Percentiles rank a stretch among this genome's conserved stretches.
phyloP scores from a whole-genome alignment of 768 basidiomycete genomes.

The Kwoniella dendrophila region DNA sequence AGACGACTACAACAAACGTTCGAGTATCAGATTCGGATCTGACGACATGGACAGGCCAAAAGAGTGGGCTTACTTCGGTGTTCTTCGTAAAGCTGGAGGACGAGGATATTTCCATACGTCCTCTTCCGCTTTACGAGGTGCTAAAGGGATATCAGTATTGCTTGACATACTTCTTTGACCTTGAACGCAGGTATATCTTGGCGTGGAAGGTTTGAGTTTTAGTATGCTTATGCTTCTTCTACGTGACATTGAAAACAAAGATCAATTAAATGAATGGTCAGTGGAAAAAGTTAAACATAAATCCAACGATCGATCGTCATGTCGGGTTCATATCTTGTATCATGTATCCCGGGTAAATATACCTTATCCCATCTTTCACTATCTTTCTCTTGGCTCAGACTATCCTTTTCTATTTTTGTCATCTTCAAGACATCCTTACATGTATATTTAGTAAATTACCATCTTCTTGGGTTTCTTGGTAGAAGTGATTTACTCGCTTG shows the following conservation, averaged over 20 bases:
- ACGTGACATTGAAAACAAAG: too few relatives aligned
- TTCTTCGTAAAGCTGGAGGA: slow-evolving; percentile 47
- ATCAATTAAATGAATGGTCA: too few relatives aligned
- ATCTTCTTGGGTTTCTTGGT: too few relatives aligned
- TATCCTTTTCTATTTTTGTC: too few relatives aligned
- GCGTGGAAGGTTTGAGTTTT: neutral
- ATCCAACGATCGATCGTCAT: slow-evolving; percentile 6
- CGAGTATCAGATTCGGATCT: slow-evolving; percentile 4
- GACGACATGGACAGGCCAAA: neutral
- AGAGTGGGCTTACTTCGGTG: slow-evolving; percentile 26
- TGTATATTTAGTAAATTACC: too few relatives aligned
- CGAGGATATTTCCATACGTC: slow-evolving; percentile 55
- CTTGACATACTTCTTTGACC: neutral
- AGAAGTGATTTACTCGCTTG: too few relatives aligned
- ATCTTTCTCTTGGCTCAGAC: neutral
- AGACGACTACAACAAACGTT: slow-evolving; percentile 35
- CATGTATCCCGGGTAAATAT: neutral
- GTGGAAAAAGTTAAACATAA: too few relatives aligned
- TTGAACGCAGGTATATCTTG: neutral
- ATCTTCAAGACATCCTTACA: too few relatives aligned
- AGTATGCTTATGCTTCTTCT: too few relatives aligned
- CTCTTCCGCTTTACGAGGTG: slow-evolving; percentile 40
- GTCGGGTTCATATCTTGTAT: neutral
- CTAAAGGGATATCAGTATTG: slow-evolving; percentile 22
- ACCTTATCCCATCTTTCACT: neutral